These are phyloP conservation scores for Pestalotiopsis sp. DNA, from an alignment of 2,329 filamentous ascomycete species.

Conservation along the genomic window DNA sequence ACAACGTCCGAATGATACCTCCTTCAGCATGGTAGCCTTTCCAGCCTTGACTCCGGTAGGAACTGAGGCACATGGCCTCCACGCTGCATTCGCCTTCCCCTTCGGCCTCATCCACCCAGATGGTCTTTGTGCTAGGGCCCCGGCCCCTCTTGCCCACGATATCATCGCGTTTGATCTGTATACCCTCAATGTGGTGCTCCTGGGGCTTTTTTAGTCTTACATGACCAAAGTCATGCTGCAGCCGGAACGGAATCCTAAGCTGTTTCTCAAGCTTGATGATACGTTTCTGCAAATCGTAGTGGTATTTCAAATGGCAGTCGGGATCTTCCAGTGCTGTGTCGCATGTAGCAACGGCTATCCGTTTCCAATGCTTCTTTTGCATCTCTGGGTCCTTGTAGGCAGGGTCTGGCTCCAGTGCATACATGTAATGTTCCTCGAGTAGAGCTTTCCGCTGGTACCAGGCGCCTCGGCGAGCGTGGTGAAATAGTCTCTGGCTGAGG, in stretches of 20 bases:
- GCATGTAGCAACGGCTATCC: constrained; percentile 76
- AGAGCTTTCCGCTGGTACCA: constrained; percentile 98
- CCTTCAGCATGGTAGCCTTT: constrained; percentile 95
- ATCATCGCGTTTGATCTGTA: constrained; percentile 70
- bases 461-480: constrained; percentile 78
- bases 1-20: constrained; percentile 87
- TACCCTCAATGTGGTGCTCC: constrained; percentile 76
- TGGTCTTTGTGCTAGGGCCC: constrained; percentile 68
- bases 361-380: constrained; percentile 83
- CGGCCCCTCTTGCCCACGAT: constrained; percentile 39
- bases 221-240: constrained; percentile 92
- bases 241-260: constrained; percentile 78
- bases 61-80: constrained; percentile 89
- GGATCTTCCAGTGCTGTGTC: constrained; percentile 85
- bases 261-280: constrained; percentile 88
- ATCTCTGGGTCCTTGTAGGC: constrained; percentile 40
- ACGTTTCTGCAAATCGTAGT: constrained; percentile 93
- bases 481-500: constrained; percentile 80
- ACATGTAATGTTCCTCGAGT: constrained; percentile 95
- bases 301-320: constrained; percentile 88
- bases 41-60: constrained; percentile 83
- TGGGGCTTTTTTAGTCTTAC: constrained; percentile 75
- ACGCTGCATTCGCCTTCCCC: constrained; percentile 78
- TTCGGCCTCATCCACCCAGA: constrained; percentile 82
- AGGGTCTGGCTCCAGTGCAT: constrained; percentile 53